Evolutionary conservation across 495 filamentous ascomycete genomes (phyloP), one percentile per base, ranked within the genome.

Genomic region (Aspergillus coremiiformis): DNA sequence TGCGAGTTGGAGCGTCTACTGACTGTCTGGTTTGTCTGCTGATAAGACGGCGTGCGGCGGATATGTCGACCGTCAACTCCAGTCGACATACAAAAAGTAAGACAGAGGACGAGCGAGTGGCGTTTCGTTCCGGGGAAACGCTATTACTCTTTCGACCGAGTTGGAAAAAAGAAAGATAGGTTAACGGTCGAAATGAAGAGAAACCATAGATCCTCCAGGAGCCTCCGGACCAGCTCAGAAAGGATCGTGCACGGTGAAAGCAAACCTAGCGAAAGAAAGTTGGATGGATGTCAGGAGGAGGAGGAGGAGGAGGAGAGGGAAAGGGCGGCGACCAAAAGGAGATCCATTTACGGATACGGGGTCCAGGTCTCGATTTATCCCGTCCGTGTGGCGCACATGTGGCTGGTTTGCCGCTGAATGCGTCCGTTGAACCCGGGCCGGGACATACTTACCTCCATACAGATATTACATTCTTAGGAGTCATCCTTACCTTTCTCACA

Each of bases 61-160:
- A 42, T 47, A 27, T 60, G 57, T 62, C 62, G 65, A 52, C 56
- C 56, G 64, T 70, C 67, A 58, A 73, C 62, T 60, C 69, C 68
- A 64, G 72, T 74, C 69, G 72, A 76, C 72, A 76, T 76, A 58
- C 72, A 71, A 74, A 66, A 41, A 17, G 5, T 70, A 68, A 67
- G 45, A 33, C 33, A 37, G 50, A 51, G 44, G 17, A 46, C 50
- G 35, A 15, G 53, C 27, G 41, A 41, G 39, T 52, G 47, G 50
- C 58, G 55, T 59, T 41, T 44, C 53, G 48, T 29, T 29, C 39
- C 35, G 32, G 41, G 47, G 50, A 56, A 41, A 26, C 42, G 42
- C 44, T 33, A 45, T 19, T 42, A 51, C 6, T 21, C 21, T 49
- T 39, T 43, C 39, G 17, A 49, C 44, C 44, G 52, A 55, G 23